Evolutionary conservation across 352 stramenopile genomes (phyloP).

Genomic region (Pythium phragmitis): DNA sequence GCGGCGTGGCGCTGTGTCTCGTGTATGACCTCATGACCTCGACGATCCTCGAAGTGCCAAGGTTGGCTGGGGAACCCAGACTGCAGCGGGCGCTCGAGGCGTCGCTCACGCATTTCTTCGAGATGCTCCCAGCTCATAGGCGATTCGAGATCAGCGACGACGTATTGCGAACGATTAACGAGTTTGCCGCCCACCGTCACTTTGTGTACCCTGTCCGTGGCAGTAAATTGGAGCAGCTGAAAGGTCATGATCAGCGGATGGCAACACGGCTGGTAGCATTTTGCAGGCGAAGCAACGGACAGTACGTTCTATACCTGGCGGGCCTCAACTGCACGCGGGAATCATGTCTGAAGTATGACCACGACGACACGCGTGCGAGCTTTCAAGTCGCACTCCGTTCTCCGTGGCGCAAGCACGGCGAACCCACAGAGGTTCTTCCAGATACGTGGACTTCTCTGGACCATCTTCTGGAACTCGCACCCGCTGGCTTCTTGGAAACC

Average conservation of each 20-base stretch:
- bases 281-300: background rate
- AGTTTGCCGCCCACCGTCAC: background rate
- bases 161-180: constrained; percentile 1
- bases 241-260: background rate
- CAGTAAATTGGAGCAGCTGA: background rate
- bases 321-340: background rate
- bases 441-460: background rate
- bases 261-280: background rate
- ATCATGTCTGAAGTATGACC: background rate
- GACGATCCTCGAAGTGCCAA: constrained; percentile 2
- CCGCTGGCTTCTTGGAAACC: background rate
- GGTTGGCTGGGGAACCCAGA: background rate
- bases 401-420: background rate
- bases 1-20: constrained; percentile 1
- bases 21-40: constrained; percentile 12
- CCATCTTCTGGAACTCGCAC: background rate
- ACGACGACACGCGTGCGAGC: background rate
- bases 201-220: background rate
- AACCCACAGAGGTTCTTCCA: background rate
- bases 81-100: background rate
- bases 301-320: background rate
- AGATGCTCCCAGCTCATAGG: background rate
- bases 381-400: background rate
- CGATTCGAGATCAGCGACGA: constrained; percentile 1
- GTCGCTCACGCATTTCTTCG: constrained; percentile 2